A percentile compares a stretch with the other conserved stretches of the same genome.
Evolutionary conservation across 441 rosid species (phyloP).

Genomic region (Adansonia gregorii): DNA sequence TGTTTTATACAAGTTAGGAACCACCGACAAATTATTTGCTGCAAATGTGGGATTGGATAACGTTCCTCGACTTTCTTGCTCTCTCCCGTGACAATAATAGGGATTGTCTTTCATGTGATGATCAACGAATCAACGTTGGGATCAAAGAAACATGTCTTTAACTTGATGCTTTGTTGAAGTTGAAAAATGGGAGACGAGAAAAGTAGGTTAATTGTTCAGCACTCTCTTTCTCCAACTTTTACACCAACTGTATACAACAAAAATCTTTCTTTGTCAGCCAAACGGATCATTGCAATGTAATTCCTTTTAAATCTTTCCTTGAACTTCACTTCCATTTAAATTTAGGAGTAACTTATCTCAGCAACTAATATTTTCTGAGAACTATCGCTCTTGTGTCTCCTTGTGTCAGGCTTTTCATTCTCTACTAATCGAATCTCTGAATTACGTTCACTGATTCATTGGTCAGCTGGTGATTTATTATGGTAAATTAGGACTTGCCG

Average conservation of each 20-base stretch:
- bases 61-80: not conserved
- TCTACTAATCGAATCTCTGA: constrained; percentile 50
- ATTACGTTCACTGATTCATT: constrained; percentile 59
- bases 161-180: constrained; percentile 13
- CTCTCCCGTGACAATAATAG: not conserved
- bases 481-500: constrained; percentile 38
- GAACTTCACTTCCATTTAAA: constrained; percentile 25
- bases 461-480: constrained; percentile 62
- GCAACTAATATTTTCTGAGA: constrained; percentile 42
- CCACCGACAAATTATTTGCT: not conserved
- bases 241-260: not conserved
- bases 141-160: not conserved
- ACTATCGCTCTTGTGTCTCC: constrained; percentile 43
- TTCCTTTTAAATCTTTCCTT: constrained; percentile 18
- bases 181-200: constrained; percentile 37
- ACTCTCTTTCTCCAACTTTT: not conserved
- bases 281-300: constrained; percentile 11
- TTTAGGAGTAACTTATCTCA: constrained; percentile 49
- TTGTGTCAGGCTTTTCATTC: constrained; percentile 48
- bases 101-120: not conserved
- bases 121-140: not conserved
- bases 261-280: not conserved
- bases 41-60: not conserved
- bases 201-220: constrained; percentile 29
- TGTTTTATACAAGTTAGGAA: not conserved